phyloP scores from a whole-genome alignment of 2,329 filamentous ascomycete species.

The Diaporthe citriasiana region DNA sequence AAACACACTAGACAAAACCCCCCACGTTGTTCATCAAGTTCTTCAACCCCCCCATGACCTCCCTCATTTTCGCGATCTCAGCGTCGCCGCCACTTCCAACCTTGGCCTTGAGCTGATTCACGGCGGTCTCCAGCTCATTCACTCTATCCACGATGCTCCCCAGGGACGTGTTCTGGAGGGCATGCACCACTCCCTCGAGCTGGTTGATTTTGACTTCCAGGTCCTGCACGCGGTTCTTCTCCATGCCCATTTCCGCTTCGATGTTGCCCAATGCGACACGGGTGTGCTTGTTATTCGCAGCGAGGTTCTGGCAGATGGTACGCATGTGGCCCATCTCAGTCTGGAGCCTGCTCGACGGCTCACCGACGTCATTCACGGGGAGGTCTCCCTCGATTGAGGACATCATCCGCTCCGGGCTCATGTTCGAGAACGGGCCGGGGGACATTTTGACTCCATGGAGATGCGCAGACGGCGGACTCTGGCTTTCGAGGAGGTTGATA shows the following conservation, averaged over 20 bases:
- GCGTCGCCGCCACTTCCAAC: slow-evolving; percentile 32
- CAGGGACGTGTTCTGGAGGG: slow-evolving; percentile 24
- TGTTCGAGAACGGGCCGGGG: not conserved
- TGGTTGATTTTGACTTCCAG: slow-evolving; percentile 5
- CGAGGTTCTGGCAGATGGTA: slow-evolving; percentile 35
- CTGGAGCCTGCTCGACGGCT: not conserved
- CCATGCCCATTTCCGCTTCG: not conserved
- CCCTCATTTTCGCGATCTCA: slow-evolving; percentile 40
- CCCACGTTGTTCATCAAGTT: slow-evolving; percentile 29
- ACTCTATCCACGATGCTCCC: not conserved
- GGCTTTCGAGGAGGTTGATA: not conserved
- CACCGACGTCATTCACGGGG: not conserved
- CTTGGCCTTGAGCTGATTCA: slow-evolving; percentile 25
- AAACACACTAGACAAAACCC: slow-evolving; percentile 14
- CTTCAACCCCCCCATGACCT: slow-evolving; percentile 31
- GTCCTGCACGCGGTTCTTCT: not conserved
- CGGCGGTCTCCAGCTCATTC: slow-evolving; percentile 6
- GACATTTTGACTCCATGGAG: not conserved
- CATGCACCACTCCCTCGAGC: slow-evolving; percentile 16
- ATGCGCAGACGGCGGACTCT: not conserved
- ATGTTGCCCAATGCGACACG: slow-evolving; percentile 4
- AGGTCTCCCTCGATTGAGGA: slow-evolving; percentile 2
- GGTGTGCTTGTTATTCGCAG: slow-evolving; percentile 1
- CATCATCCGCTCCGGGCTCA: slow-evolving; percentile 33
- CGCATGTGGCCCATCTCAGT: slow-evolving; percentile 36